Conservation (phyloP, 1,284 basidiomycete species). For the Malassezia obtusa region DNA sequence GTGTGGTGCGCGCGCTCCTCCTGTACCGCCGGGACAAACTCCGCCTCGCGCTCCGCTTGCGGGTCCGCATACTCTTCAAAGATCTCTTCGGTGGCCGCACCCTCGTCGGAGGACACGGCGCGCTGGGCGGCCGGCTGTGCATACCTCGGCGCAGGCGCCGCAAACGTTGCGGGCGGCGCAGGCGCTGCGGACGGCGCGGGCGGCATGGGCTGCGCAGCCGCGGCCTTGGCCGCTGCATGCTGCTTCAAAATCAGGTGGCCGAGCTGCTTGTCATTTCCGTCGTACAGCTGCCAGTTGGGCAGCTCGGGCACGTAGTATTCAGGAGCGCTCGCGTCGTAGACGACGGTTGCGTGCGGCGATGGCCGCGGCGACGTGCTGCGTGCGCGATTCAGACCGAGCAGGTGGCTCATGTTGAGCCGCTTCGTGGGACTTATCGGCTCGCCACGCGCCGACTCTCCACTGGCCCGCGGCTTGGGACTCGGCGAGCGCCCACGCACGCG, state of each 20-base stretch:
- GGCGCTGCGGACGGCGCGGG: no score
- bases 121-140: not conserved
- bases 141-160: not conserved
- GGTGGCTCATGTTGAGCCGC: not conserved
- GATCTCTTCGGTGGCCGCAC: not conserved
- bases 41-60: not conserved
- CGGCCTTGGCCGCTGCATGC: no score
- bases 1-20: no score
- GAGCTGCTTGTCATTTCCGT: constrained; percentile 4
- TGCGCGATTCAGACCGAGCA: constrained; percentile 6
- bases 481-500: constrained; percentile 16
- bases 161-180: no score
- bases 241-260: no score
- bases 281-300: constrained; percentile 17
- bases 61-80: not conserved
- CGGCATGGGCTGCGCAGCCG: no score
- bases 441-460: not conserved
- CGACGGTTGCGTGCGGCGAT: constrained; percentile 3
- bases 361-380: constrained; percentile 6
- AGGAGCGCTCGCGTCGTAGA: constrained; percentile 6
- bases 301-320: constrained; percentile 12
- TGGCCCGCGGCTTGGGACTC: not conserved
- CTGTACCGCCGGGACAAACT: no score
- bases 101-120: not conserved
- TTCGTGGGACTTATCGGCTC: constrained; percentile 4